Percentiles rank a stretch among this genome's conserved stretches.
phyloP scores from a whole-genome alignment of 768 basidiomycete species.

The Lactarius vividus region DNA sequence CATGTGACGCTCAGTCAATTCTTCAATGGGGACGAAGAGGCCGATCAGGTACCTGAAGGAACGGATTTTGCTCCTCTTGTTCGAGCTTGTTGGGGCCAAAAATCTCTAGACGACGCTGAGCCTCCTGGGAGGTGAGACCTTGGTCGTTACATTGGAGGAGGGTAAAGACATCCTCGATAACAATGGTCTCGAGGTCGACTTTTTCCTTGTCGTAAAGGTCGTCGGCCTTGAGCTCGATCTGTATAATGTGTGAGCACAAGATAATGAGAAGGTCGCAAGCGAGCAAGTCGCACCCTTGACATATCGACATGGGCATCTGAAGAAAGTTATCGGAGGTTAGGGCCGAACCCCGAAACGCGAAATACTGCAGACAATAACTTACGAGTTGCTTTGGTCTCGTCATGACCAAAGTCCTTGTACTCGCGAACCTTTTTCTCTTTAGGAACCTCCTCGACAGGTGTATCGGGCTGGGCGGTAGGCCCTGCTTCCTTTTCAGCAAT shows the following conservation, averaged over 20 bases:
- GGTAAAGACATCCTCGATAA: constrained; percentile 95
- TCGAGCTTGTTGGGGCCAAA: constrained; percentile 98
- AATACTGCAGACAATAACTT: constrained; percentile 33
- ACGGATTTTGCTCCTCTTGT: constrained; percentile 83
- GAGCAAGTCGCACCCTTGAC: constrained; percentile 51
- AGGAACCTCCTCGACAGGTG: constrained; percentile 33
- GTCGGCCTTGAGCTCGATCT: constrained; percentile 89
- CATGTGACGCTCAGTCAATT: neutral
- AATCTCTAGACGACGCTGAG: constrained; percentile 77
- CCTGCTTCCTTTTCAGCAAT: constrained; percentile 67
- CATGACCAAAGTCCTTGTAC: constrained; percentile 85
- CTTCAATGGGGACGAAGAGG: too few species aligned
- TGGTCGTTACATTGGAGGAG: constrained; percentile 86
- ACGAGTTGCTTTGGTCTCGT: constrained; percentile 66
- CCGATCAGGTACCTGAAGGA: constrained; percentile 39
- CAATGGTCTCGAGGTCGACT: constrained; percentile 96
- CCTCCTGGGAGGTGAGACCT: constrained; percentile 77
- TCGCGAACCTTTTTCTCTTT: constrained; percentile 63
- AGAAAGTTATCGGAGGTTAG: constrained; percentile 19
- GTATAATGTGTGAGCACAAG: neutral
- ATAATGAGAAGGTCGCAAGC: neutral
- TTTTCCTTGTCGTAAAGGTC: constrained; percentile 98
- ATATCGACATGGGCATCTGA: constrained; percentile 86
- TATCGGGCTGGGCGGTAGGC: constrained; percentile 45
- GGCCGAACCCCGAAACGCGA: constrained; percentile 23